Base-by-base conservation (phyloP, 2,329 filamentous ascomycete genomes). In the Pyrenophora tritici-repentis region DNA sequence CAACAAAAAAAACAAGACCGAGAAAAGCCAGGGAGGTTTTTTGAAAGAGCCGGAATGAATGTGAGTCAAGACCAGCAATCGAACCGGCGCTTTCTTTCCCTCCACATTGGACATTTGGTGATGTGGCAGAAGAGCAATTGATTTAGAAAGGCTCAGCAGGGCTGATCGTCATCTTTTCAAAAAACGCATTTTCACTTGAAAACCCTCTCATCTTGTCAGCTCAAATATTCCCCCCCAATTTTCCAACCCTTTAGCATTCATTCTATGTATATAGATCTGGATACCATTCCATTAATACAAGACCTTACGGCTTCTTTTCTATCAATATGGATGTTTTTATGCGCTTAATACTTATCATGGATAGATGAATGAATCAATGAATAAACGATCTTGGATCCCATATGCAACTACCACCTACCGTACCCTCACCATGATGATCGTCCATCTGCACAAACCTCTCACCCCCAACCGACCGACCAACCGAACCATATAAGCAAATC, bases 201-300 rank as follows among this genome's bases (percentile, higher is more conserved):
- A 5, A 20, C 18, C 24, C 12, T 37, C 26, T 17, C 24, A 22
- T 31, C 22, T 17, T 10, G 26, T 51, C 41, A 9, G 26, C 26
- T 29, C 26, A 29, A 12, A 20, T 20, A 20, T 5, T 20, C 18
- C 3, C 3, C 9, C 26, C 22, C 26, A 29, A 29, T 49, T 54
- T 54, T 54, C 56, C 49, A 56, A 46, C 55, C 55, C 53, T 47
- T 64, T 56, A 63, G 60, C 60, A 59, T 61, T 62, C n/a, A n/a
- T 37, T 39, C 31, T 45, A 49, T 59, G 57, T 49, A 59, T 22
- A 20, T 41, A 36, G 13, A 53, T 45, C 49, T 51, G 50, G 49
- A 37, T 29, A 26, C 45, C 36, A 53, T 22, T 20, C 50, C 48
- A 48, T 38, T 37, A 37, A 37, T 37, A 22, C 17, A 37, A 29